Conservation (phyloP, 2,329 filamentous ascomycete genomes). For the Cercospora sojina region DNA sequence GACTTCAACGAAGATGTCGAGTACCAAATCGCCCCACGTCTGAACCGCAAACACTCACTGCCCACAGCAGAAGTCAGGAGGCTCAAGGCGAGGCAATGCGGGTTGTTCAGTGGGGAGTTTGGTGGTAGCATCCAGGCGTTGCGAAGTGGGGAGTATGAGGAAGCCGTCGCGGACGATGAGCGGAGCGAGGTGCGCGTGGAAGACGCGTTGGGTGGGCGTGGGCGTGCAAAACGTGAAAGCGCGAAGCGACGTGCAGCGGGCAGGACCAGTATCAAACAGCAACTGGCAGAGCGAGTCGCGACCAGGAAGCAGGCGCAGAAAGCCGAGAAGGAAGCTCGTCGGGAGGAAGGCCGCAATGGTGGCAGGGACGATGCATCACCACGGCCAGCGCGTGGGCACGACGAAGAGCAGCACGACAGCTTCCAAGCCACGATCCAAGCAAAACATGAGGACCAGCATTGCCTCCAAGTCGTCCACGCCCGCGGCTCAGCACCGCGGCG, state of each 20-base stretch:
- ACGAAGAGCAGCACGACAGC: background rate
- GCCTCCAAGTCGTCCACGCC: conserved; percentile 14
- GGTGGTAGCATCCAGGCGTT: background rate
- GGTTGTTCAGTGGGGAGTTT: conserved; percentile 3
- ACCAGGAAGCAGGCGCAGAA: conserved; percentile 10
- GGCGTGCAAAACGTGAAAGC: background rate
- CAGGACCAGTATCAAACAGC: conserved; percentile 16
- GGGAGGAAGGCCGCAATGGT: background rate
- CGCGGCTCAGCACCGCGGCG: background rate
- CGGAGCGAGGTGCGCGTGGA: background rate
- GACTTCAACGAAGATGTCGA: background rate
- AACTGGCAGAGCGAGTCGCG: conserved; percentile 4
- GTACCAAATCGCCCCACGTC: conserved; percentile 18
- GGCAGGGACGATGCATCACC: conserved; percentile 1
- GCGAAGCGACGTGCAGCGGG: conserved; percentile 1
- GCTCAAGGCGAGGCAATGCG: conserved; percentile 23
- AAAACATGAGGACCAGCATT: background rate
- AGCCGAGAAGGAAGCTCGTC: conserved; percentile 6
- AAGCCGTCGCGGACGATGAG: background rate
- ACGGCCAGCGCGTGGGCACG: background rate
- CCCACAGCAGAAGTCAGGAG: conserved; percentile 12
- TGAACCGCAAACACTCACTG: conserved; percentile 22
- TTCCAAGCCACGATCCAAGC: conserved; percentile 1
- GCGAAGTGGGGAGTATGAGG: background rate
- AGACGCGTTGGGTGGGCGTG: background rate